Evolutionary conservation across 768 basidiomycete species (phyloP).

Genomic region (Psilocybe cyanescens): DNA sequence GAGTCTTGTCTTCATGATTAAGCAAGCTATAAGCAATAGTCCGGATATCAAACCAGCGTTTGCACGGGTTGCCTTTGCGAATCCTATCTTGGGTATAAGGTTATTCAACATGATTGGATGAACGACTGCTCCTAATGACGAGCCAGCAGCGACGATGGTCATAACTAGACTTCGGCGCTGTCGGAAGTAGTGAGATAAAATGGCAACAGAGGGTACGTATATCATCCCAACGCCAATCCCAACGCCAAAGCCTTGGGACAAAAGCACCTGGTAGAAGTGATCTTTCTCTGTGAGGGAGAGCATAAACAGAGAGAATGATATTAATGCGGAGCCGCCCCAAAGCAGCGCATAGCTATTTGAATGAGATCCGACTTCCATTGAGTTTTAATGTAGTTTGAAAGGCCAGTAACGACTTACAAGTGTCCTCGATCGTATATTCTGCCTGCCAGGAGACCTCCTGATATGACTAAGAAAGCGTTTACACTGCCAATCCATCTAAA

Average conservation of each 20-base stretch:
- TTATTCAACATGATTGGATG: constrained; percentile 19
- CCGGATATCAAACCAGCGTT: constrained; percentile 12
- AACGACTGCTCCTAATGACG: constrained; percentile 9
- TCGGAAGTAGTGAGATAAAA: constrained; percentile 14
- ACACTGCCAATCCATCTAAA: constrained; percentile 17
- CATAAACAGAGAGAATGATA: constrained; percentile 16
- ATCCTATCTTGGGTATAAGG: constrained; percentile 6
- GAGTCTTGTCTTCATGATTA: constrained; percentile 11
- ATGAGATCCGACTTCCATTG: no score
- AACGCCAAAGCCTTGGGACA: constrained; percentile 12
- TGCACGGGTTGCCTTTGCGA: constrained; percentile 7
- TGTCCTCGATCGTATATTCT: constrained; percentile 14
- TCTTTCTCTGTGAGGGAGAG: constrained; percentile 12
- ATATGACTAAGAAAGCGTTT: constrained; percentile 11
- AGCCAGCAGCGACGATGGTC: constrained; percentile 12
- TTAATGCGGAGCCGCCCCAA: constrained; percentile 7
- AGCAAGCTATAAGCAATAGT: constrained; percentile 7
- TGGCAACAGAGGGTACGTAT: constrained; percentile 13
- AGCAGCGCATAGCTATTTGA: constrained; percentile 5
- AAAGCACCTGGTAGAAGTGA: constrained; percentile 14
- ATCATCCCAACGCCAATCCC: constrained; percentile 11
- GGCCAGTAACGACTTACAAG: constrained; percentile 1
- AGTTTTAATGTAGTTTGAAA: background rate
- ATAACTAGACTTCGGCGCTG: constrained; percentile 7
- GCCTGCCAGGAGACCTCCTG: constrained; percentile 7